Conservation (phyloP, 2,329 filamentous ascomycete genomes). For the Harringtonia aguacate region DNA sequence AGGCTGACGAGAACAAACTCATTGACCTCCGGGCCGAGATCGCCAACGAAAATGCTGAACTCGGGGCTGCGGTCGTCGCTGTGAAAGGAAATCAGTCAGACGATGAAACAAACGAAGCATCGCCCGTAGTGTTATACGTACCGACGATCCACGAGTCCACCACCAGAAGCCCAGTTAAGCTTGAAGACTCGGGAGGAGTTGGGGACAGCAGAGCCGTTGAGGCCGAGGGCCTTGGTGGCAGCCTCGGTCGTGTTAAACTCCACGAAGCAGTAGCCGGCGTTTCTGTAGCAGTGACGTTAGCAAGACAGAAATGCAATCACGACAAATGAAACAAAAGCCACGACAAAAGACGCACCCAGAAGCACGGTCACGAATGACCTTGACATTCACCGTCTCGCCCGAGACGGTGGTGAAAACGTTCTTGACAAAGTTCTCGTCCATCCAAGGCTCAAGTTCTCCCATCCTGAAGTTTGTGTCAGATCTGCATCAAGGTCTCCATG, state of each 20-base stretch:
- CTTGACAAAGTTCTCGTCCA: constrained; percentile 97
- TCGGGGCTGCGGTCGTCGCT: constrained; percentile 94
- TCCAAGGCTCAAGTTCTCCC: constrained; percentile 98
- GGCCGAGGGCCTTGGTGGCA: constrained; percentile 78
- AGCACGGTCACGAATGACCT: constrained; percentile 99
- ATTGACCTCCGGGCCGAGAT: constrained; percentile 95
- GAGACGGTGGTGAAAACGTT: constrained; percentile 82
- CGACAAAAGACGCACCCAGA: constrained; percentile 83
- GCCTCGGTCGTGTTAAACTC: constrained; percentile 78
- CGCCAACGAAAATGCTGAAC: constrained; percentile 94
- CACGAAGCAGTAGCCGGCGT: constrained; percentile 97
- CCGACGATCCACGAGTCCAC: constrained; percentile 89
- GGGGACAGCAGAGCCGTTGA: constrained; percentile 83
- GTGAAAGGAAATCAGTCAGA: constrained; percentile 11
- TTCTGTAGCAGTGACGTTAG: constrained; percentile 43
- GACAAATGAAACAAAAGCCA: not conserved
- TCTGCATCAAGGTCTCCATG: too few relatives aligned
- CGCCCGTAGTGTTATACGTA: constrained; percentile 27
- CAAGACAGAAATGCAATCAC: not conserved
- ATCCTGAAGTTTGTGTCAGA: constrained; percentile 53
- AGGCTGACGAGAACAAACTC: constrained; percentile 95
- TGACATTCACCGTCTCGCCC: constrained; percentile 92
- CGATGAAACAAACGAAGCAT: not conserved
- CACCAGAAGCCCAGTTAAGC: constrained; percentile 97
- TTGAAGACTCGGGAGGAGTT: constrained; percentile 96